Conservation (phyloP, 2,329 filamentous ascomycete species). For the Neurospora crassa region DNA sequence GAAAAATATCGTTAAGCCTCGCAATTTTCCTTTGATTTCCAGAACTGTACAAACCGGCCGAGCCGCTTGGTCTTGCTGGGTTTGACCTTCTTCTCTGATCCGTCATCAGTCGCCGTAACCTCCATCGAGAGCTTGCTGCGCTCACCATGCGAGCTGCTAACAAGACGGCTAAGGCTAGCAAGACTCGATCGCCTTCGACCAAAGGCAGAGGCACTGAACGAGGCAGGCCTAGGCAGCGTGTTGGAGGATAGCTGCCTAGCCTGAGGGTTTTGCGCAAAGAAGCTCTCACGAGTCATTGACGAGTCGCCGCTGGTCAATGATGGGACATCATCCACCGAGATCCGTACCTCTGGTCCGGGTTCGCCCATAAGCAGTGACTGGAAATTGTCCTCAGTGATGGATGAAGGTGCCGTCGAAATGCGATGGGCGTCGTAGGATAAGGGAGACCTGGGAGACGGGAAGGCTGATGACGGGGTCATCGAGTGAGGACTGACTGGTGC, state of each 20-base stretch:
- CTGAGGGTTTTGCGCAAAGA: slow-evolving; percentile 32
- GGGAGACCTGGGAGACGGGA: slow-evolving; percentile 60
- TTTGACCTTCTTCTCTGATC: slow-evolving; percentile 48
- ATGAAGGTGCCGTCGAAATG: slow-evolving; percentile 67
- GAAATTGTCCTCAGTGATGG: slow-evolving; percentile 61
- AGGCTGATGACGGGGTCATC: slow-evolving; percentile 53
- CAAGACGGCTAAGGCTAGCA: slow-evolving; percentile 65
- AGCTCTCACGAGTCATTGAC: slow-evolving; percentile 63
- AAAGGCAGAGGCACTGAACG: slow-evolving; percentile 51
- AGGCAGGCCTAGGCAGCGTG: slow-evolving; percentile 39
- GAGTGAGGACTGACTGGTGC: slow-evolving; percentile 56
- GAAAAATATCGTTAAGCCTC: slow-evolving; percentile 3
- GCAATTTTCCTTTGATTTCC: slow-evolving; percentile 49
- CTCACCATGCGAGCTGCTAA: slow-evolving; percentile 66
- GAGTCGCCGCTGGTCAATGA: slow-evolving; percentile 69
- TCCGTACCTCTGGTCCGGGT: slow-evolving; percentile 60
- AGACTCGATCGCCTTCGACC: slow-evolving; percentile 67
- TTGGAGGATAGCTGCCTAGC: slow-evolving; percentile 32
- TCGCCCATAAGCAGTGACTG: slow-evolving; percentile 65
- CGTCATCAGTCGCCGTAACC: slow-evolving; percentile 41
- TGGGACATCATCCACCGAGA: slow-evolving; percentile 63
- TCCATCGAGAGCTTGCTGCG: slow-evolving; percentile 67
- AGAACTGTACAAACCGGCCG: slow-evolving; percentile 70
- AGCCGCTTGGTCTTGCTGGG: slow-evolving; percentile 58
- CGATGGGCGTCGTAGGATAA: slow-evolving; percentile 63